phyloP scores from a whole-genome alignment of 305 asterid genomes.

The Fraxinus greggii region DNA sequence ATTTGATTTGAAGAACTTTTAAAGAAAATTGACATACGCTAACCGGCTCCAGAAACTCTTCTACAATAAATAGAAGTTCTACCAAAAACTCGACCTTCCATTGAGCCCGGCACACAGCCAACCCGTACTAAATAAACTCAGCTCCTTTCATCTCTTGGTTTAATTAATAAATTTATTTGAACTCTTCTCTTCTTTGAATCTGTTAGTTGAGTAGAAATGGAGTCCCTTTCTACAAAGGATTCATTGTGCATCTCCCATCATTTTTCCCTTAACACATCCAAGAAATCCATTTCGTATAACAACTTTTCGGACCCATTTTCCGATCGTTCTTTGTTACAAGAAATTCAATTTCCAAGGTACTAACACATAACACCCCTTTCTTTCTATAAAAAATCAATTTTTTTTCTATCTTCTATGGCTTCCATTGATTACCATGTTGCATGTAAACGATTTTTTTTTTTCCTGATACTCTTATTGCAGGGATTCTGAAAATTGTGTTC shows the following conservation, averaged over 20 bases:
- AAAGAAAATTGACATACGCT: no score
- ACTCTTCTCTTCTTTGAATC: neutral
- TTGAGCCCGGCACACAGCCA: neutral
- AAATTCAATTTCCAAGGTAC: constrained; percentile 62
- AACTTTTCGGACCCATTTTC: constrained; percentile 8
- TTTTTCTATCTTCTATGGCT: neutral
- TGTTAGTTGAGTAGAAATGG: constrained; percentile 30
- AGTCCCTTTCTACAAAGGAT: constrained; percentile 34
- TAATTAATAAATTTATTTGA: no score
- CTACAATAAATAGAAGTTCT: no score
- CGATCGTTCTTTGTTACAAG: constrained; percentile 31
- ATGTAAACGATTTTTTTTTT: neutral
- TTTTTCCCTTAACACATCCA: constrained; percentile 27
- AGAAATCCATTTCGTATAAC: constrained; percentile 25
- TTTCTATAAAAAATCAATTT: neutral
- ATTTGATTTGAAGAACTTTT: no score
- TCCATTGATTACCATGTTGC: neutral
- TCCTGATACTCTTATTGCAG: no score
- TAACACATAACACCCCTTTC: neutral
- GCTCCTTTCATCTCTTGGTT: neutral
- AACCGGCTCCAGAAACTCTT: no score
- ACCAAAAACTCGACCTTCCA: no score
- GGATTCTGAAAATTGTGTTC: neutral
- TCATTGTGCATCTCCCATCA: constrained; percentile 28
- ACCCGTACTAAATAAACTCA: neutral